Base-by-base conservation (phyloP, 2,329 filamentous ascomycete genomes). In the Colletotrichum tamarilloi region DNA sequence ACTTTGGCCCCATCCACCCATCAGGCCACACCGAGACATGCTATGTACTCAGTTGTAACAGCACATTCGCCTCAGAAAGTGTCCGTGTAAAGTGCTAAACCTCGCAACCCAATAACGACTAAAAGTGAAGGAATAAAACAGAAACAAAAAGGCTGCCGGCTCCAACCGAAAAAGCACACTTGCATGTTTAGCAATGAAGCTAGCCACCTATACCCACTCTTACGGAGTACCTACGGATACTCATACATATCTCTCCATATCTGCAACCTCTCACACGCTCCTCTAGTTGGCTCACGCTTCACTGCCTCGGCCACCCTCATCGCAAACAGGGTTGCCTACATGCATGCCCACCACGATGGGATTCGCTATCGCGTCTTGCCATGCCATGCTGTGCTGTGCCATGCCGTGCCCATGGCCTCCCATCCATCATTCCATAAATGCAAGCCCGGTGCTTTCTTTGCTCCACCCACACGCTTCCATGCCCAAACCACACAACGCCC, bases 111-210 rank as follows among this genome's bases (percentile, higher is more conserved):
- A 46, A 46, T n/a, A 46, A 46, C 4, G 14, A 8, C 16, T 5
- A 46, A 19, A n/a, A n/a, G 7, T 19, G 19, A 46, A 46, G 19
- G 19, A 46, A 46, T 19, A 46, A 46, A 46, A n/a, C 16, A 46
- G 19, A n/a, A 46, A 46, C 16, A 46, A 46, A 46, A 46, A 46
- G 42, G 42, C 16, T n/a, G 42, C n/a, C 42, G 19, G 42, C 42
- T 42, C 57, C 69, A 30, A 55, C 53, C 46, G 67, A 73, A 73
- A 73, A 59, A 60, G 38, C 70, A 73, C 46, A 57, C 67, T 53
- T 70, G 70, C 67, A 70, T 70, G 28, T 46, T 16, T 38, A 35
- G 32, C 32, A n/a, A 32, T 11, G 6, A 24, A 16, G 5, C 62
- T 42, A 65, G 62, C 62, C 62, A 57, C 63, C 57, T 22, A 30